These are phyloP conservation scores for Podospora comata DNA, from an alignment of 495 filamentous ascomycete genomes.

Conservation along the genomic window DNA sequence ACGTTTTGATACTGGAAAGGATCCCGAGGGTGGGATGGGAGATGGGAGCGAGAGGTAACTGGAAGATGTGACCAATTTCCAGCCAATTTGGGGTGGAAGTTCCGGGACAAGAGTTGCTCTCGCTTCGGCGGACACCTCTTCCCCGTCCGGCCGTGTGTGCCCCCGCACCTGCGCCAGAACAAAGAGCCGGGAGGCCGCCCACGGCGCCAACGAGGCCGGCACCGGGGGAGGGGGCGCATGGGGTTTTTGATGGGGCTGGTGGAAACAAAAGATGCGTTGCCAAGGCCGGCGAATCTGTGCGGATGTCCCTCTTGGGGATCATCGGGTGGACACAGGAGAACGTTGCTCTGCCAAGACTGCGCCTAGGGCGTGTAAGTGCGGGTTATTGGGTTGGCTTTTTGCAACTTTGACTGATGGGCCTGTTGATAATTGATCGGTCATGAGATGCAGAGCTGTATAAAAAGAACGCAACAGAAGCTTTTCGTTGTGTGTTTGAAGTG, in stretches of 20 bases:
- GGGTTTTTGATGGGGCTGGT: constrained; percentile 6
- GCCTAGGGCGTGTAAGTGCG: not conserved
- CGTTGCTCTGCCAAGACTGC: constrained; percentile 14
- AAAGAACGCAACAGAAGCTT: not conserved
- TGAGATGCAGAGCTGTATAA: not conserved
- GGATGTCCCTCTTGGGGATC: constrained; percentile 7
- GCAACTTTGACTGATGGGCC: not conserved
- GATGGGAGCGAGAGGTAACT: not conserved
- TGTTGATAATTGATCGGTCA: not conserved
- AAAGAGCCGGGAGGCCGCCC: constrained; percentile 24
- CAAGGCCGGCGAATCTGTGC: constrained; percentile 14
- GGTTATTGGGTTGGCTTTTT: not conserved
- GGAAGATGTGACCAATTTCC: not conserved
- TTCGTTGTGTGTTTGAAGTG: not conserved
- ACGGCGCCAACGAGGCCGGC: constrained; percentile 11
- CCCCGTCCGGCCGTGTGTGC: not conserved
- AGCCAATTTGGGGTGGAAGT: not conserved
- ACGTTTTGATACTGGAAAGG: not conserved
- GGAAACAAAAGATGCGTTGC: constrained; percentile 18
- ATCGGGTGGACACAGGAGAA: constrained; percentile 7
- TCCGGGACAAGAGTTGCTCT: not conserved
- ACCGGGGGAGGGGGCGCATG: not conserved
- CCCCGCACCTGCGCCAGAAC: constrained; percentile 4
- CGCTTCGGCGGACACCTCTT: not conserved
- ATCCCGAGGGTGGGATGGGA: not conserved